Percentiles rank a stretch among this genome's conserved stretches.
phyloP scores from a whole-genome alignment of 495 filamentous ascomycete species.

The Durotheca rogersii region DNA sequence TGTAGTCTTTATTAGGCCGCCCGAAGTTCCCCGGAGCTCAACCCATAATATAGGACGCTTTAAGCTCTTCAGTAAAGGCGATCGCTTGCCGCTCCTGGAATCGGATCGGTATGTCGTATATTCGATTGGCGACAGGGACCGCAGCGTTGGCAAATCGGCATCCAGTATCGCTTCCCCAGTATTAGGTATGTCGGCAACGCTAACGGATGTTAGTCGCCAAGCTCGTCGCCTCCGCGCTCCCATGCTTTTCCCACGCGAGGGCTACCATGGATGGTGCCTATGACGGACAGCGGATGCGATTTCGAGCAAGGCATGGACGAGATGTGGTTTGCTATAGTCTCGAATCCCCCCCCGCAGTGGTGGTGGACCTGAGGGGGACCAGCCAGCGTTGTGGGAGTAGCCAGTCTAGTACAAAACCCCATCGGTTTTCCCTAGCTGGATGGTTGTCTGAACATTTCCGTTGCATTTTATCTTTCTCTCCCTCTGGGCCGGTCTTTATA shows the following conservation, averaged over 20 bases:
- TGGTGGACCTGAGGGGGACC: neutral
- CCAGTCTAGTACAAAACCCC: neutral
- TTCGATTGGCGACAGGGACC: neutral
- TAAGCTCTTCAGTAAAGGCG: too few relatives aligned
- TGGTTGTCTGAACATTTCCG: neutral
- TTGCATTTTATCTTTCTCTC: neutral
- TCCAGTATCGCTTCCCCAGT: neutral
- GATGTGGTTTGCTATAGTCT: neutral
- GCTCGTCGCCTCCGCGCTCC: constrained; percentile 7
- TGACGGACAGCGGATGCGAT: neutral
- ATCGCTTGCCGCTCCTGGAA: too few relatives aligned
- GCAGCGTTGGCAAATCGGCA: neutral
- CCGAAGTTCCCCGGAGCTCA: too few relatives aligned
- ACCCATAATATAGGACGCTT: too few relatives aligned
- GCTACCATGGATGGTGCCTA: neutral
- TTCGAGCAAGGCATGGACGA: neutral
- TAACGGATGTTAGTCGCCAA: constrained; percentile 4
- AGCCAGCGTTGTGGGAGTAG: too few relatives aligned
- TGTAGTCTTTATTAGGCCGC: too few relatives aligned
- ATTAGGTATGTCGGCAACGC: neutral
- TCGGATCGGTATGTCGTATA: neutral
- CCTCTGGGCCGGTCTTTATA: neutral
- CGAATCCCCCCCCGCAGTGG: neutral
- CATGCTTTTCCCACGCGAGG: neutral
- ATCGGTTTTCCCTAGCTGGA: neutral